These are phyloP conservation scores for Telopea speciosissima DNA, from an alignment of 177 flowering plant genomes.

Conservation along the genomic window DNA sequence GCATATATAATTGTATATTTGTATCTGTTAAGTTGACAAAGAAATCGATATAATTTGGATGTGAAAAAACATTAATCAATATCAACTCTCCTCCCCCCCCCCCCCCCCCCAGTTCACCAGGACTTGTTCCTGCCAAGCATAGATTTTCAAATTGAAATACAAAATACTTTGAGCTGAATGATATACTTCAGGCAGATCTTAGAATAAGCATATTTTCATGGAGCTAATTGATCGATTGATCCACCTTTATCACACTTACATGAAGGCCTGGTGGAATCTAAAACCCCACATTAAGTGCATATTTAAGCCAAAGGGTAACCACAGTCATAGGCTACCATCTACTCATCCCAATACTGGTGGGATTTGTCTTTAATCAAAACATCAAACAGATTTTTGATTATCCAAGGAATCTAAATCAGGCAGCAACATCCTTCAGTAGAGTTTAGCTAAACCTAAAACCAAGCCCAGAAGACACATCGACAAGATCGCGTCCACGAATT, in stretches of 20 bases:
- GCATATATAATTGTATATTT: too few relatives aligned
- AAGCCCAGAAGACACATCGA: not conserved
- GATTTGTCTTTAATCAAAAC: not conserved
- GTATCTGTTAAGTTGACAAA: too few relatives aligned
- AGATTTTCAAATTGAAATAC: too few relatives aligned
- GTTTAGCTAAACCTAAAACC: not conserved
- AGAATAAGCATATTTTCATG: not conserved
- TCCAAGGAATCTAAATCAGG: too few relatives aligned
- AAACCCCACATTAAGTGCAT: not conserved
- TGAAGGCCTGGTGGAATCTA: not conserved
- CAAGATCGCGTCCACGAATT: not conserved
- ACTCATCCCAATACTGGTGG: not conserved
- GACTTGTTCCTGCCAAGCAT: too few relatives aligned
- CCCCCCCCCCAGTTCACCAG: too few relatives aligned
- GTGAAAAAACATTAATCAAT: too few relatives aligned
- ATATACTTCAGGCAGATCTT: not conserved
- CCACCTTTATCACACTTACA: not conserved
- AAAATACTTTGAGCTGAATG: not conserved
- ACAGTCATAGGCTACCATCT: not conserved
- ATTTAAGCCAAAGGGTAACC: not conserved
- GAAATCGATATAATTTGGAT: too few relatives aligned
- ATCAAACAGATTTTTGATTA: not conserved
- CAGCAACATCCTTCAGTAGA: not conserved
- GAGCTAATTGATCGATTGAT: not conserved
- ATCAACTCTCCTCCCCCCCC: too few relatives aligned